phyloP scores from a whole-genome alignment of 2,329 filamentous ascomycete genomes.

The Coniochaeta ligniaria region DNA sequence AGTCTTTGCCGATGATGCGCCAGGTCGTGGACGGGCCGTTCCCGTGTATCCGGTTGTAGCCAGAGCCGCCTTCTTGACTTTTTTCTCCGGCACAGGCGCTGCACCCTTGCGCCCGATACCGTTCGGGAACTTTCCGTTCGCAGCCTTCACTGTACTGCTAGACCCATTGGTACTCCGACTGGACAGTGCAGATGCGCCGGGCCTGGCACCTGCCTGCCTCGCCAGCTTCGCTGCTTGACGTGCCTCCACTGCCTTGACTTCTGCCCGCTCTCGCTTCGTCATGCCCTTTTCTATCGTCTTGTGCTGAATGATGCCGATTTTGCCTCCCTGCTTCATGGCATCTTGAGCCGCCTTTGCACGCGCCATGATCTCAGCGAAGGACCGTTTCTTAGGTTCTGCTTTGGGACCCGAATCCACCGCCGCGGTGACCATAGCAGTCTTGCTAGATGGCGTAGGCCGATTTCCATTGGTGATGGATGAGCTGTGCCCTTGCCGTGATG shows the following conservation, averaged over 20 bases:
- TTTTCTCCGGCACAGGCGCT: conserved; percentile 40
- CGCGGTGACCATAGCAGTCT: conserved; percentile 7
- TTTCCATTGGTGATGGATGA: conserved; percentile 4
- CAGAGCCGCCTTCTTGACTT: conserved; percentile 51
- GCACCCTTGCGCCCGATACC: conserved; percentile 17
- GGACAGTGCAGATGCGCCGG: not conserved
- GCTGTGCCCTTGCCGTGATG: not conserved
- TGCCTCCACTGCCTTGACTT: conserved; percentile 34
- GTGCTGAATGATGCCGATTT: conserved; percentile 66
- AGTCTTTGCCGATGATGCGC: conserved; percentile 15
- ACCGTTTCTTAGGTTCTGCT: conserved; percentile 60
- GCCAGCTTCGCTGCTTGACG: conserved; percentile 11
- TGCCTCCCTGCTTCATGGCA: conserved; percentile 38
- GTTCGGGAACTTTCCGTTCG: not conserved
- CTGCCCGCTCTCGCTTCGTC: conserved; percentile 46
- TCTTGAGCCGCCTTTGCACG: conserved; percentile 59
- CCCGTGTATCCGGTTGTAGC: conserved; percentile 61
- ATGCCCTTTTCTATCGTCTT: conserved; percentile 63
- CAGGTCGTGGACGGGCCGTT: conserved; percentile 52
- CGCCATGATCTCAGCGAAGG: conserved; percentile 67
- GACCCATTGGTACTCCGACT: not conserved
- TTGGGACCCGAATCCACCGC: conserved; percentile 30
- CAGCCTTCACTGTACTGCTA: not conserved
- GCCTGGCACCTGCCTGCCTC: not conserved
- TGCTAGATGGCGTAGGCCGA: conserved; percentile 8